Base-by-base conservation (phyloP, 306 rosid species). In the Carpinus viminea region DNA sequence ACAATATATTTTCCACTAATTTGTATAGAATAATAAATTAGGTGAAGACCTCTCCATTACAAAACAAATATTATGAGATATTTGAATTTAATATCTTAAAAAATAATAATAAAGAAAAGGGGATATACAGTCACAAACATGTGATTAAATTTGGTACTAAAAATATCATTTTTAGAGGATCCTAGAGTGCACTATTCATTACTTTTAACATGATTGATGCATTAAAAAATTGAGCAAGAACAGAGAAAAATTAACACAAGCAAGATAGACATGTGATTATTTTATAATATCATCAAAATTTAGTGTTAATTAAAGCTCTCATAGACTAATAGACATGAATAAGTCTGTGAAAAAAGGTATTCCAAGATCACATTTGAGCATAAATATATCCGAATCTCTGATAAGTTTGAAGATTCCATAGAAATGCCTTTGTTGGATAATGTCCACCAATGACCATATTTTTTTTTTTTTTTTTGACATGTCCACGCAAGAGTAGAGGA, bases 41-140 rank as follows among this genome's bases (percentile, higher is more conserved):
- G 85, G 78, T 69, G 20, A 56, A 59, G 74, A 74, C 84, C 43
- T 46, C 53, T 61, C 20, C 79, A 73, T 70, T 59, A 73, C n/a
- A 43, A 68, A 84, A 78, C 81, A 87, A 68, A 85, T 43, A 11
- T 38, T 74, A 76, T 77, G 68, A 71, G 51, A 62, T 80, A 72
- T 83, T 68, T 17, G 41, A 70, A 53, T 74, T 16, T 43, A 61
- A 59, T 34, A 34, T 43, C 72, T 18, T 24, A 31, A 54, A n/a
- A 15, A 18, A 65, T 6, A 18, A 21, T 80, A 81, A 51, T 56
- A 56, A 20, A 41, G 4, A 62, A 20, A 24, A 57, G 6, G 17
- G 16, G 16, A 0, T 81, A 12, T 21, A 77, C 72, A 82, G 70
- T 78, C 77, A 56, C 24, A 50, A 36, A 74, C 90, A 87, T 72